Evolutionary conservation across 2,329 filamentous ascomycete species (phyloP).

Genomic region (Diaporthe aspalathi): DNA sequence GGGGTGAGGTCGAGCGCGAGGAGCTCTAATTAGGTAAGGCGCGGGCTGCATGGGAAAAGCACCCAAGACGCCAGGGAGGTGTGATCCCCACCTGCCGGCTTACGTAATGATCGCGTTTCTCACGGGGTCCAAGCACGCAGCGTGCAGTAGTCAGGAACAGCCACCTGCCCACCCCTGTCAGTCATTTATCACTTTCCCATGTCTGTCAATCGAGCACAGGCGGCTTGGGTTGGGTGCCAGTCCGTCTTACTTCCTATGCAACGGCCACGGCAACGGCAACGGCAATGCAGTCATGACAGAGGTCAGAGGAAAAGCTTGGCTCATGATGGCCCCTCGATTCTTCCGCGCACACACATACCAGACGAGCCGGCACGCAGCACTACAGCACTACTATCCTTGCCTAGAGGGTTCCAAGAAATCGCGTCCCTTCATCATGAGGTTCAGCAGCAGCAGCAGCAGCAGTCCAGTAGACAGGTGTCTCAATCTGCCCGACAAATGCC

Average conservation of each 20-base stretch:
- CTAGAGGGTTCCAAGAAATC: neutral
- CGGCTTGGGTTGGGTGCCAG: neutral
- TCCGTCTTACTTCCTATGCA: neutral
- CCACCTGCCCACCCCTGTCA: constrained; percentile 1
- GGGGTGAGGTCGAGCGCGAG: constrained; percentile 37
- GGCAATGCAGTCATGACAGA: neutral
- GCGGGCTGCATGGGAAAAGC: constrained; percentile 4
- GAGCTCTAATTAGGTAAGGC: constrained; percentile 35
- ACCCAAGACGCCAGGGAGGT: neutral
- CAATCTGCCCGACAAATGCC: neutral
- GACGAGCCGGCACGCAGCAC: neutral
- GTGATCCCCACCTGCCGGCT: constrained; percentile 18
- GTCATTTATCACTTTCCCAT: neutral
- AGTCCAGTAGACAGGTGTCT: neutral
- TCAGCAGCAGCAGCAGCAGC: neutral
- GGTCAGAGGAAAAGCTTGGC: neutral
- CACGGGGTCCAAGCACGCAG: neutral
- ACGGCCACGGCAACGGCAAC: neutral
- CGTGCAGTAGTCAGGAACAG: constrained; percentile 29
- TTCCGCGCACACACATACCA: neutral
- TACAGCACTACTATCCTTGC: too few species aligned
- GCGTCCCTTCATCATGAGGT: neutral
- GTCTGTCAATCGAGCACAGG: neutral
- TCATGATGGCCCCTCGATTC: neutral
- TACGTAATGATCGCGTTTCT: neutral